Conservation (phyloP, 2,329 filamentous ascomycete genomes). For the Phyllosticta citribraziliensis region DNA sequence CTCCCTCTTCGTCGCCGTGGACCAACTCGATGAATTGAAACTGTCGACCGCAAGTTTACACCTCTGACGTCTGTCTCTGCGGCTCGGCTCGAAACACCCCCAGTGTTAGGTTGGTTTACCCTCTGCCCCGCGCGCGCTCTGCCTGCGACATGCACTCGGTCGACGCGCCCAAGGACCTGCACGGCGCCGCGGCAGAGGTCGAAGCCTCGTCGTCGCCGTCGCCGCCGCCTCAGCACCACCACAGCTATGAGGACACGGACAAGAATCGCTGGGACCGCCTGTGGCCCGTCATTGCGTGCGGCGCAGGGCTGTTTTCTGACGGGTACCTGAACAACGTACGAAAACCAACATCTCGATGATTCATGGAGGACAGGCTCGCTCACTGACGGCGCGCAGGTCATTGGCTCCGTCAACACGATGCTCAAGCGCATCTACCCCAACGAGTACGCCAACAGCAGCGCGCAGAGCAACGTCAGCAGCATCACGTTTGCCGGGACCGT, state of each 20-base stretch:
- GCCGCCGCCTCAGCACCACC: not conserved
- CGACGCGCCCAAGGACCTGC: not conserved
- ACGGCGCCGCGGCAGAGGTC: constrained; percentile 3
- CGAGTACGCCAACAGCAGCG: constrained; percentile 57
- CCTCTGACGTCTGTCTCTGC: not conserved
- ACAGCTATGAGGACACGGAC: constrained; percentile 17
- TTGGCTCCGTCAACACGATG: constrained; percentile 77
- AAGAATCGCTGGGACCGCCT: constrained; percentile 36
- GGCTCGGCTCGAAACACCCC: not conserved
- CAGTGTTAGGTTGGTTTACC: not conserved
- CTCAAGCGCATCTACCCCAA: constrained; percentile 58
- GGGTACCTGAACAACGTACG: constrained; percentile 76
- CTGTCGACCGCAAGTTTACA: not conserved
- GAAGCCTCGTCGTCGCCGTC: not conserved
- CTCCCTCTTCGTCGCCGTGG: not conserved
- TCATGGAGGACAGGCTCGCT: too few species aligned
- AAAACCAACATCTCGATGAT: not conserved
- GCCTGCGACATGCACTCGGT: not conserved
- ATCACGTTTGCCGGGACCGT: constrained; percentile 86
- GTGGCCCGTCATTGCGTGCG: constrained; percentile 76
- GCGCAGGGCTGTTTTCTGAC: constrained; percentile 82
- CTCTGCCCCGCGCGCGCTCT: too few species aligned
- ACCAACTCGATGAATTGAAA: not conserved
- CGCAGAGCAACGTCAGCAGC: constrained; percentile 64
- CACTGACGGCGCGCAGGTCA: constrained; percentile 48